Evolutionary conservation across 148 eudicot genomes (phyloP), one percentile per base, ranked within the genome.

Genomic region (Tetragonia tetragonoides): DNA sequence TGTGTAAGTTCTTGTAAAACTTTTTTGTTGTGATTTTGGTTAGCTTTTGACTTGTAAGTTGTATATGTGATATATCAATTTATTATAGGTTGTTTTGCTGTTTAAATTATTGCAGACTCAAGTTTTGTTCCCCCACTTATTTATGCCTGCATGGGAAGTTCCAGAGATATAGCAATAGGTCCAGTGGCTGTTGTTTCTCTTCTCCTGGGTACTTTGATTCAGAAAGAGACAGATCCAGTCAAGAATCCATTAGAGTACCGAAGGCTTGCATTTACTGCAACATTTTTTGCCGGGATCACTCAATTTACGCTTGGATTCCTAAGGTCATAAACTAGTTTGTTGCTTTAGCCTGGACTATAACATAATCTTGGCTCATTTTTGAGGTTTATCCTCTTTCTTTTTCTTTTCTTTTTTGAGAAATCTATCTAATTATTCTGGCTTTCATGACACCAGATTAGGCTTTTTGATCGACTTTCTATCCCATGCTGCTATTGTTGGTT

Each of bases 91-190:
- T 21, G 37, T 47, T 66, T 34, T 24, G 56, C 5, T 34, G 15
- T 54, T 17, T 57, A 57, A 17, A 7, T 7, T 7, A 20, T 10
- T 76, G 54, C 83, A 92, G 97, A 92, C 76, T 83, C 92, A 10
- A 90, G 97, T 83, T 86, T 90, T 74, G 91, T 92, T 57, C 97
- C 97, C 4, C 97, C 97, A 41, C 46, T 92, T 24, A 67, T 92
- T 24, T 92, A 92, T 73, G 91, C 92, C 46, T 81, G 88, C 70
- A 92, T 92, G 94, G 94, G 94, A 65, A 90, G 97, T 57, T 92
- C 94, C 16, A 84, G 92, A 81, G 97, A 92, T 81, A 90, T 92
- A n/a, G 97, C 94, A 44, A 92, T 92, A 37, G 97, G 97, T 66
- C 97, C 97, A 0, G 97, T 92, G 46, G 92, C 97, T 56, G 92